Evolutionary conservation across 352 stramenopile species (phyloP).

Genomic region (Globisporangium splendens): DNA sequence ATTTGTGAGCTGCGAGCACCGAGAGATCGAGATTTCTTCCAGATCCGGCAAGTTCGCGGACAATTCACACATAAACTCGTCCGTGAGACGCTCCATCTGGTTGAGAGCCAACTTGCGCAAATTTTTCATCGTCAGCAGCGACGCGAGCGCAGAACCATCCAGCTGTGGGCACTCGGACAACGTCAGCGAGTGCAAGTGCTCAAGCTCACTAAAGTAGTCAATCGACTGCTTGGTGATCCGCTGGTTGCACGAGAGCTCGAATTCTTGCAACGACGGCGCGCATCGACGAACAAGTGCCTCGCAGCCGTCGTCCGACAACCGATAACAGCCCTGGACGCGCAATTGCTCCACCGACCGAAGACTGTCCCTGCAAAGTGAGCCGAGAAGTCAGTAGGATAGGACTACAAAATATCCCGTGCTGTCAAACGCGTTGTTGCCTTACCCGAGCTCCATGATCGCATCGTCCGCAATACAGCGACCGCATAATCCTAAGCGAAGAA

Average conservation of each 20-base stretch:
- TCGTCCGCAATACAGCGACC: slow-evolving; percentile 73
- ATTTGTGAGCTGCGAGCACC: slow-evolving; percentile 70
- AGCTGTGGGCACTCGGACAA: slow-evolving; percentile 80
- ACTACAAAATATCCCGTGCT: neutral
- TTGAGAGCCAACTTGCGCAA: slow-evolving; percentile 68
- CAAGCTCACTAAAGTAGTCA: slow-evolving; percentile 64
- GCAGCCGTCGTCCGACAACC: slow-evolving; percentile 62
- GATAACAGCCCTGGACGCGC: slow-evolving; percentile 72
- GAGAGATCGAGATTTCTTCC: slow-evolving; percentile 65
- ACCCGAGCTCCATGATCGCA: slow-evolving; percentile 69
- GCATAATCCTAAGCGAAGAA: slow-evolving; percentile 65
- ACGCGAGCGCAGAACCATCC: slow-evolving; percentile 48
- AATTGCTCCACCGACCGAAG: slow-evolving; percentile 64
- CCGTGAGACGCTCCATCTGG: slow-evolving; percentile 72
- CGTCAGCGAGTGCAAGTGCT: slow-evolving; percentile 59
- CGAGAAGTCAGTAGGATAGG: neutral
- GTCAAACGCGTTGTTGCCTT: neutral
- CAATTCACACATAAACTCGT: slow-evolving; percentile 40
- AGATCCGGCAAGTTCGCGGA: slow-evolving; percentile 26
- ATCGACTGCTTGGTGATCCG: slow-evolving; percentile 75
- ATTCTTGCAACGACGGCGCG: slow-evolving; percentile 62
- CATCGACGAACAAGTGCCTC: slow-evolving; percentile 64
- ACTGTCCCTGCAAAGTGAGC: slow-evolving; percentile 25
- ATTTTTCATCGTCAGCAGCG: slow-evolving; percentile 57
- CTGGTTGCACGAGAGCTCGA: slow-evolving; percentile 83